Evolutionary conservation across 495 filamentous ascomycete genomes (phyloP).

Genomic region (Aspergillus conjunctus): DNA sequence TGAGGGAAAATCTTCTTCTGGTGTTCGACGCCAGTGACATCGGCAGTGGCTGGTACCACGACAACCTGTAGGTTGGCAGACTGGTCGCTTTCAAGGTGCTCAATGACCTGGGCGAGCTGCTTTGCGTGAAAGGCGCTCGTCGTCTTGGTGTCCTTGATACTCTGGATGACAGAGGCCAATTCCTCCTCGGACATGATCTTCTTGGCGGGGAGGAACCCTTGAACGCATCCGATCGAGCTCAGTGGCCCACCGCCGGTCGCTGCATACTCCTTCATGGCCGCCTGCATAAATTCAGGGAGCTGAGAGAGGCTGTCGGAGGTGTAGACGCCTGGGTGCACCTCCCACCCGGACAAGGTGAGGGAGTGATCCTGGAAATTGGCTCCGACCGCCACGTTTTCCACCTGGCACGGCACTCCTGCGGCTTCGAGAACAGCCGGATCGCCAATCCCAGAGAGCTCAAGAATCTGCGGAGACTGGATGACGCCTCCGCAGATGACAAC

Average conservation of each 20-base stretch:
- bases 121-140: slow-evolving; percentile 28
- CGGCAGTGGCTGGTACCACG: slow-evolving; percentile 22
- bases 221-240: slow-evolving; percentile 20
- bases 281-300: slow-evolving; percentile 30
- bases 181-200: slow-evolving; percentile 27
- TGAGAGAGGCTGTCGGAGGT: slow-evolving; percentile 38
- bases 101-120: slow-evolving; percentile 30
- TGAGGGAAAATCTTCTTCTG: slow-evolving; percentile 23
- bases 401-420: slow-evolving; percentile 37
- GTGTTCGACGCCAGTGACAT: slow-evolving; percentile 23
- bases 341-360: slow-evolving; percentile 19
- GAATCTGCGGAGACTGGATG: slow-evolving; percentile 54
- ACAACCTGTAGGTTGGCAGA: slow-evolving; percentile 34
- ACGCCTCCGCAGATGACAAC: slow-evolving; percentile 57
- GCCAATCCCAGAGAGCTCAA: slow-evolving; percentile 62
- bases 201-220: slow-evolving; percentile 32
- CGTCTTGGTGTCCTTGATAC: slow-evolving; percentile 25
- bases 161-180: slow-evolving; percentile 24
- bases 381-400: slow-evolving; percentile 46
- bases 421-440: slow-evolving; percentile 28
- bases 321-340: slow-evolving; percentile 37
- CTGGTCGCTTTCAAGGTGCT: slow-evolving; percentile 26
- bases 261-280: slow-evolving; percentile 24
- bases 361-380: slow-evolving; percentile 52
- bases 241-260: slow-evolving; percentile 22